Evolutionary conservation across 768 basidiomycete genomes (phyloP), one percentile per base, ranked within the genome.

Genomic region (Cytidiella melzeri): DNA sequence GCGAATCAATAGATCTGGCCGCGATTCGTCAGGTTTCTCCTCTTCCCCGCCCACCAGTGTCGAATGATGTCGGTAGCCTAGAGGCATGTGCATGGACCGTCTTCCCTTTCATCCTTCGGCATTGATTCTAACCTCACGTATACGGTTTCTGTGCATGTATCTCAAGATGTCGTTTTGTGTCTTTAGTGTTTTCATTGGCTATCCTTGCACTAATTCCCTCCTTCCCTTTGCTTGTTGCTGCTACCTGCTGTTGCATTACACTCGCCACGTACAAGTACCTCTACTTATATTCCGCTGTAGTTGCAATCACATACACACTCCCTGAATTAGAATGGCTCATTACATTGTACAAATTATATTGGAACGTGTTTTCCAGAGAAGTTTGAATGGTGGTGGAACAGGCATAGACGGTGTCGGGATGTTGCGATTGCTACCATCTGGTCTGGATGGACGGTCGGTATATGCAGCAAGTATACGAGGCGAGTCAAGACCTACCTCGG

Each of bases 1-100:
- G 92, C 93, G 34, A 87, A 92, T 68, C 91, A 92, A 74, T 92
- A 67, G 71, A 43, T 45, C 25, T 15, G n/a, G 27, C 26, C 28
- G 46, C 30, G 9, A 34, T 15, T 7, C 30, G 9, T 34, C 30
- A 34, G 7, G 9, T 7, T 34, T 15, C 30, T 15, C 9, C 30
- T 34, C 30, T 34, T 34, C 30, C 7, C 30, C 15, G 30, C 30
- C 30, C 7, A 34, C 30, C 15, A 34, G 15, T 34, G 30, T 34
- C 7, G 30, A 34, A 34, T 34, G 7, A 34, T 15, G 9, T 34
- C 15, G 30, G 7, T 7, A 15, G 30, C 30, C 27, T 50, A 50
- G 48, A 50, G 30, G 42, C 52, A 37, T 21, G 28, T 41, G 43
- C 6, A 49, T 42, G 47, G 47, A 55, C 49, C 15, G 30, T 34